Evolutionary conservation across 2,329 filamentous ascomycete species (phyloP).

Genomic region (Diaporthe eres): DNA sequence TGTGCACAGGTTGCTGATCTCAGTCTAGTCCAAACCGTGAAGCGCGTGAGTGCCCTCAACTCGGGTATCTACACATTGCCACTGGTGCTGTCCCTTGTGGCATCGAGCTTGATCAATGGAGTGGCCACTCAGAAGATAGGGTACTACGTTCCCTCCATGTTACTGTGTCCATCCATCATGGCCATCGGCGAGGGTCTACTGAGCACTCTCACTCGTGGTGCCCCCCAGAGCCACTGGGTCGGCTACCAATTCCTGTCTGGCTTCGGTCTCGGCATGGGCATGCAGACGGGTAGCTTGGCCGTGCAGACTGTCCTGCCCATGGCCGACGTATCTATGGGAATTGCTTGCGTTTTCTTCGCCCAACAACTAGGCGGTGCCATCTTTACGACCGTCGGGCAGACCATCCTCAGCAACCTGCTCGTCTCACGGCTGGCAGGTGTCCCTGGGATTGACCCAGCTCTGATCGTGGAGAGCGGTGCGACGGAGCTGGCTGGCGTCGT

Average conservation of each 20-base stretch:
- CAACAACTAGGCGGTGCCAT: slow-evolving; percentile 73
- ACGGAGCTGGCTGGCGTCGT: slow-evolving; percentile 72
- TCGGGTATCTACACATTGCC: slow-evolving; percentile 72
- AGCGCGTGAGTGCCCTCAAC: slow-evolving; percentile 64
- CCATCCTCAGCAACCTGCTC: slow-evolving; percentile 64
- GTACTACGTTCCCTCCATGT: slow-evolving; percentile 72
- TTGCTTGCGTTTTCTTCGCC: slow-evolving; percentile 69
- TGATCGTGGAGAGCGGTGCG: slow-evolving; percentile 64
- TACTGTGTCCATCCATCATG: slow-evolving; percentile 64
- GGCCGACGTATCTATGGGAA: slow-evolving; percentile 68
- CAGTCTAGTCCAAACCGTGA: slow-evolving; percentile 66
- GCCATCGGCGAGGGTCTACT: slow-evolving; percentile 69
- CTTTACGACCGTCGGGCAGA: slow-evolving; percentile 70
- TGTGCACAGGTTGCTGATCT: neutral
- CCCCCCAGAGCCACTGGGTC: slow-evolving; percentile 68
- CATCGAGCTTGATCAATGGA: slow-evolving; percentile 65
- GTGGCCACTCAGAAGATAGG: slow-evolving; percentile 65
- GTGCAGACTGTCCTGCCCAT: slow-evolving; percentile 67
- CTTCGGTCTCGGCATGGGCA: slow-evolving; percentile 70
- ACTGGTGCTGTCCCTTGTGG: slow-evolving; percentile 68
- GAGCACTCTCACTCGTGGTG: slow-evolving; percentile 65
- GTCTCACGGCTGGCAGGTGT: slow-evolving; percentile 55
- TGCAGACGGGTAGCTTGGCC: slow-evolving; percentile 71
- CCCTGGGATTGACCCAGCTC: slow-evolving; percentile 58
- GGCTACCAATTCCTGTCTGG: slow-evolving; percentile 72